phyloP scores from a whole-genome alignment of 257 asterid genomes.

The Sherardia arvensis region DNA sequence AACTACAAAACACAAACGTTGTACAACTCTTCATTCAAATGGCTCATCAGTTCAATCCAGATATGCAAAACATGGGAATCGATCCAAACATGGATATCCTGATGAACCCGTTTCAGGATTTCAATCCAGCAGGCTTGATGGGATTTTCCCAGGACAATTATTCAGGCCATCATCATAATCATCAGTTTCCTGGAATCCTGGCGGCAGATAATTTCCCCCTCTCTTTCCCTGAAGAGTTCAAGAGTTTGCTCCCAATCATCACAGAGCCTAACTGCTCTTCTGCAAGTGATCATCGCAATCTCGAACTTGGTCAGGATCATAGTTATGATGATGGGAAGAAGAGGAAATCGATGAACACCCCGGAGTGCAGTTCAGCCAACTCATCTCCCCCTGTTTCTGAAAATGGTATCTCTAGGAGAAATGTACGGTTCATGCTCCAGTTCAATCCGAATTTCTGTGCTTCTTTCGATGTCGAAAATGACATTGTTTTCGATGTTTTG shows the following conservation, averaged over 20 bases:
- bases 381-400: constrained; percentile 51
- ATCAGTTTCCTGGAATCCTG: constrained; percentile 27
- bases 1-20: constrained; percentile 1
- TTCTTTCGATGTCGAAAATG: background rate
- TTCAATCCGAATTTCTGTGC: background rate
- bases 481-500: background rate
- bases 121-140: constrained; percentile 17
- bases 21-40: constrained; percentile 11
- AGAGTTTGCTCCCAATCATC: constrained; percentile 6
- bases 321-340: constrained; percentile 20
- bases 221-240: constrained; percentile 15
- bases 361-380: constrained; percentile 38
- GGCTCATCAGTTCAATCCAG: constrained; percentile 32
- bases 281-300: constrained; percentile 8
- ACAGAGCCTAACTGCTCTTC: constrained; percentile 9
- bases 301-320: background rate
- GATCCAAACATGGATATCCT: constrained; percentile 33
- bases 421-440: constrained; percentile 19
- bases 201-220: constrained; percentile 24
- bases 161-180: constrained; percentile 18
- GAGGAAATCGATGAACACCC: constrained; percentile 37
- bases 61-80: constrained; percentile 17
- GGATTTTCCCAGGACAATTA: constrained; percentile 30
- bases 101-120: constrained; percentile 34
- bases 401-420: constrained; percentile 24